Percentiles rank a stretch among this genome's conserved stretches.
Conservation (phyloP, 768 basidiomycete genomes). For the Mycena chlorophos region DNA sequence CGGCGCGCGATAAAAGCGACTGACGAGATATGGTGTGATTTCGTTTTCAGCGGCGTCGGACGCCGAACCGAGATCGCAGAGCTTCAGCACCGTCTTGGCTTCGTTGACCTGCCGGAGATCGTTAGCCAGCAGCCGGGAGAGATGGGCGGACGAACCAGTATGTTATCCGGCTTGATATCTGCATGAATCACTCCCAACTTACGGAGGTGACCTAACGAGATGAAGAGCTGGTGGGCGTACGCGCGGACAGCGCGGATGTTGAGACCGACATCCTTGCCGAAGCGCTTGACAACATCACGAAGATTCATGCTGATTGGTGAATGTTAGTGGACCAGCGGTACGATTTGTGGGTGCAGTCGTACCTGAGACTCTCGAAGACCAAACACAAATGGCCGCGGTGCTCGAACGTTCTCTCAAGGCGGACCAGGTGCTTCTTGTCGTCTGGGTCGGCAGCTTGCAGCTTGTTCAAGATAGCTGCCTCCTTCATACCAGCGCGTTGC, state of each 20-base stretch:
- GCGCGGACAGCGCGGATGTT: constrained; percentile 97
- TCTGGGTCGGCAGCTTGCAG: constrained; percentile 88
- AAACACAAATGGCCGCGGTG: constrained; percentile 95
- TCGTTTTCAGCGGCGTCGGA: constrained; percentile 94
- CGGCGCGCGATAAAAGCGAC: constrained; percentile 95
- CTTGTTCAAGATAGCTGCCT: constrained; percentile 85
- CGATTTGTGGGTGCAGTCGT: too few relatives aligned
- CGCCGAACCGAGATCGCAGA: constrained; percentile 97
- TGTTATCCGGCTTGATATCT: constrained; percentile 98
- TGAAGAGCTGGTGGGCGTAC: constrained; percentile 96
- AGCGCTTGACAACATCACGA: constrained; percentile 95
- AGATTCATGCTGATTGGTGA: constrained; percentile 80
- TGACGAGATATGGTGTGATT: constrained; percentile 97
- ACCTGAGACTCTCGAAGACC: constrained; percentile 85
- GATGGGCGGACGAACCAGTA: constrained; percentile 60
- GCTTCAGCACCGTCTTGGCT: constrained; percentile 86
- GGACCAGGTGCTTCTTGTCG: constrained; percentile 94
- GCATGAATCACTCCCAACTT: constrained; percentile 97
- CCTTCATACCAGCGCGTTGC: constrained; percentile 94
- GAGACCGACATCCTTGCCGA: constrained; percentile 96
- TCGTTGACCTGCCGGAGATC: constrained; percentile 94
- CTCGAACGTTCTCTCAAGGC: constrained; percentile 93
- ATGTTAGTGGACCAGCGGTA: not conserved
- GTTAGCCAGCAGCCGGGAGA: not conserved
- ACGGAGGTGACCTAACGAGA: constrained; percentile 78